Conservation (phyloP, 495 filamentous ascomycete species). For the Penicillium paradoxum region DNA sequence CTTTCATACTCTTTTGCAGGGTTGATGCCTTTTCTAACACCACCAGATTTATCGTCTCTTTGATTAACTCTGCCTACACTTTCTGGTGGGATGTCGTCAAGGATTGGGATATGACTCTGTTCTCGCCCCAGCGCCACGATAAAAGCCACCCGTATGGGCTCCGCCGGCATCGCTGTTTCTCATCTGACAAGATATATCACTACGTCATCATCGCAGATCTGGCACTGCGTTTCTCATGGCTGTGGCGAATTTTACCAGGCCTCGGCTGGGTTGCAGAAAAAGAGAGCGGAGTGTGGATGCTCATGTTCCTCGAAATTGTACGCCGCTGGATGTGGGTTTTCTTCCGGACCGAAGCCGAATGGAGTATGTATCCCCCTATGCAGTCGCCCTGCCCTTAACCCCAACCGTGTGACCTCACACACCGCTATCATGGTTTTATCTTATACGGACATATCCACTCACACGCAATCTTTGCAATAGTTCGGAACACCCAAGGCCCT, state of each 20-base stretch:
- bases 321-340: constrained; percentile 97
- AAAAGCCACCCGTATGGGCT: constrained; percentile 72
- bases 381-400: not conserved
- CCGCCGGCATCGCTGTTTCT: constrained; percentile 66
- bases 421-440: not conserved
- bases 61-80: constrained; percentile 81
- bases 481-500: constrained; percentile 51
- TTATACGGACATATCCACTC: not conserved
- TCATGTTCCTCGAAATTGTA: constrained; percentile 79
- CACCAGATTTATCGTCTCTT: constrained; percentile 53
- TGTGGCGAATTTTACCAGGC: constrained; percentile 72
- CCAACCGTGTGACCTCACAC: not conserved
- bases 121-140: constrained; percentile 47
- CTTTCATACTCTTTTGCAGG: not conserved
- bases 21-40: not conserved
- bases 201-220: constrained; percentile 73
- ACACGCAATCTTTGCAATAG: constrained; percentile 24
- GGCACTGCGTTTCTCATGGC: constrained; percentile 82
- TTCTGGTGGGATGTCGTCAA: constrained; percentile 98
- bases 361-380: constrained; percentile 48
- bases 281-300: constrained; percentile 80
- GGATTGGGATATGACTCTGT: constrained; percentile 94
- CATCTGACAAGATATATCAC: constrained; percentile 70
- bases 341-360: constrained; percentile 90
- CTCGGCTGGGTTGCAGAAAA: constrained; percentile 77